Conservation (phyloP, 2,329 filamentous ascomycete species). For the Cadophora malorum region DNA sequence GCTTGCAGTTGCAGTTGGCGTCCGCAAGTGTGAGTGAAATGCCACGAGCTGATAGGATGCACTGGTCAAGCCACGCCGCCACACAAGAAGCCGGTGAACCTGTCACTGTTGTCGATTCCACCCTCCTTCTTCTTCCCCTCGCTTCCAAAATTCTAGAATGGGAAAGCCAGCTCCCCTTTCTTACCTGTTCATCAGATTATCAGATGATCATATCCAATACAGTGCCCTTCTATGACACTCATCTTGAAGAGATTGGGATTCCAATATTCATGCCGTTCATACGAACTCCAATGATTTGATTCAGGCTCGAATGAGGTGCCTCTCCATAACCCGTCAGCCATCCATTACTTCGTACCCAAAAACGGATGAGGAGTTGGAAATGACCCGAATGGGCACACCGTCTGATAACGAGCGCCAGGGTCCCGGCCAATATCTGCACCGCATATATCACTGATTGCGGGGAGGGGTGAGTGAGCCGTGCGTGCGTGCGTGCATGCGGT, state of each 20-base stretch:
- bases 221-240: neutral
- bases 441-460: neutral
- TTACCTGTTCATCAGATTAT: no score
- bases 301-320: no score
- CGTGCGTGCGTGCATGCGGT: neutral
- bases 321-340: neutral
- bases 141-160: neutral
- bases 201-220: neutral
- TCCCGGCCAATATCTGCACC: neutral
- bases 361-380: neutral
- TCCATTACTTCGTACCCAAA: neutral
- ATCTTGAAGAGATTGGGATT: neutral
- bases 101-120: neutral
- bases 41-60: neutral
- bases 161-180: neutral
- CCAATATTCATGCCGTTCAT: no score
- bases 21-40: neutral
- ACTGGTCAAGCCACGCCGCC: neutral
- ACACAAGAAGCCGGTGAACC: neutral
- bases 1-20: neutral
- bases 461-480: neutral
- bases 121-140: neutral
- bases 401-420: neutral
- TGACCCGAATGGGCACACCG: neutral
- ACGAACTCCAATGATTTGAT: no score